Evolutionary conservation across 345 rosid species (phyloP).

Genomic region (Sonneratia alba): DNA sequence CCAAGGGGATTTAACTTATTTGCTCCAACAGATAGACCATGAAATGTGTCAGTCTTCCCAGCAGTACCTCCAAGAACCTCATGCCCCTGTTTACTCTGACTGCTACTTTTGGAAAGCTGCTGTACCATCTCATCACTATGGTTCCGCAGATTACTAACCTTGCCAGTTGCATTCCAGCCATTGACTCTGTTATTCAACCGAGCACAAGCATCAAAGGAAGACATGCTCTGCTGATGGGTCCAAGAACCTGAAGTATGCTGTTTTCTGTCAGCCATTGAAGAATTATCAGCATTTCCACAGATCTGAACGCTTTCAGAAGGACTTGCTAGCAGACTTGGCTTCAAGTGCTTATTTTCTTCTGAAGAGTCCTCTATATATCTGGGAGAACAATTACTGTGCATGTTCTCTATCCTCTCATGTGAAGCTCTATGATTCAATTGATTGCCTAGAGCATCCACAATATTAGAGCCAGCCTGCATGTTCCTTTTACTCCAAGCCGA

Average conservation of each 20-base stretch:
- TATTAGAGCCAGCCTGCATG: constrained; percentile 20
- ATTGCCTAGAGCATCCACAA: constrained; percentile 13
- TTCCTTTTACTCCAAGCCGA: constrained; percentile 27
- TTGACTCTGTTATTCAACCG: constrained; percentile 26
- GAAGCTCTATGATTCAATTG: constrained; percentile 26
- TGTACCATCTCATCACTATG: constrained; percentile 25
- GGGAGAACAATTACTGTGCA: constrained; percentile 31
- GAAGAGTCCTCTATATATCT: constrained; percentile 25
- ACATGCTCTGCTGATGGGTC: constrained; percentile 23
- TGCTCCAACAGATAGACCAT: constrained; percentile 16
- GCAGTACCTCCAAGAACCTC: constrained; percentile 22
- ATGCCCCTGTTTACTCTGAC: constrained; percentile 12
- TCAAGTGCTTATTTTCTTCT: constrained; percentile 34
- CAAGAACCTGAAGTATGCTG: constrained; percentile 26
- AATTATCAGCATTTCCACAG: constrained; percentile 28
- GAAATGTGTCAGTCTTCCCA: constrained; percentile 35
- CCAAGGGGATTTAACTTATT: constrained; percentile 28
- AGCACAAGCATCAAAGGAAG: constrained; percentile 18
- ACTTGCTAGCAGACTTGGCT: constrained; percentile 33
- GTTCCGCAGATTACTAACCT: constrained; percentile 15
- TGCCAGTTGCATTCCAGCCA: constrained; percentile 32
- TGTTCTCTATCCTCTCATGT: constrained; percentile 31
- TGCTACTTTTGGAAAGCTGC: constrained; percentile 20
- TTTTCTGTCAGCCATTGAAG: constrained; percentile 27
- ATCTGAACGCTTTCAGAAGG: constrained; percentile 34